phyloP scores from a whole-genome alignment of 129 eudicot species.

The Pulicaria dysenterica region DNA sequence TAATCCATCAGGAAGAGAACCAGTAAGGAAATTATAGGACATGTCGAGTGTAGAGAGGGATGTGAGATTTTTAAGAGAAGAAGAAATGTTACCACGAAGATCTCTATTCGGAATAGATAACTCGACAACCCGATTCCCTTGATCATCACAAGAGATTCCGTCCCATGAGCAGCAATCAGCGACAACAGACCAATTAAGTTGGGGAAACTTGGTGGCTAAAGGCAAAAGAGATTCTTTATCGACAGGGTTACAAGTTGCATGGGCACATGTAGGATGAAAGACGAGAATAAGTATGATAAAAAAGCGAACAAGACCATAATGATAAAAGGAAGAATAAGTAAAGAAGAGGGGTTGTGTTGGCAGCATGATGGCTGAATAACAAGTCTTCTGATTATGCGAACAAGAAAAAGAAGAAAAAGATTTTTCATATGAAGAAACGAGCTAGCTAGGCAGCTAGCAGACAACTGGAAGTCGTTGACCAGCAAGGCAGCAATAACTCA shows the following conservation, averaged over 20 bases:
- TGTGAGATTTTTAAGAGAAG: conserved; percentile 45
- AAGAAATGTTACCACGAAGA: conserved; percentile 39
- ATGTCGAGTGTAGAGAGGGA: conserved; percentile 50
- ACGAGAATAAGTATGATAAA: conserved; percentile 4
- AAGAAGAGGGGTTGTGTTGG: too few relatives aligned
- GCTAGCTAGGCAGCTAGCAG: too few relatives aligned
- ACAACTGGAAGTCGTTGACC: too few relatives aligned
- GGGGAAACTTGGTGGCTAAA: conserved; percentile 31
- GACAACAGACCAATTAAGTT: conserved; percentile 37
- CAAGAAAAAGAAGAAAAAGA: too few relatives aligned
- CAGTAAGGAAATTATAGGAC: conserved; percentile 50
- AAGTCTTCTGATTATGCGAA: too few relatives aligned
- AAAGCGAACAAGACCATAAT: not conserved
- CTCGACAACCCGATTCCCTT: conserved; percentile 33
- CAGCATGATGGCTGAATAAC: too few relatives aligned
- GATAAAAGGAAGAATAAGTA: too few relatives aligned
- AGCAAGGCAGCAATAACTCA: too few relatives aligned
- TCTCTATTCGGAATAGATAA: conserved; percentile 50
- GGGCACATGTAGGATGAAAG: conserved; percentile 2
- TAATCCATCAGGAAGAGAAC: conserved; percentile 31
- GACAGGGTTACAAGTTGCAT: conserved; percentile 40
- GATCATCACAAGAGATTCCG: conserved; percentile 50
- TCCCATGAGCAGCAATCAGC: conserved; percentile 62
- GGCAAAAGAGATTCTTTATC: conserved; percentile 44
- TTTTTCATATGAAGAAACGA: too few relatives aligned